Percentiles rank a stretch among this genome's conserved stretches.
phyloP scores from a whole-genome alignment of 495 filamentous ascomycete species.

The Tuber microsphaerosporum region DNA sequence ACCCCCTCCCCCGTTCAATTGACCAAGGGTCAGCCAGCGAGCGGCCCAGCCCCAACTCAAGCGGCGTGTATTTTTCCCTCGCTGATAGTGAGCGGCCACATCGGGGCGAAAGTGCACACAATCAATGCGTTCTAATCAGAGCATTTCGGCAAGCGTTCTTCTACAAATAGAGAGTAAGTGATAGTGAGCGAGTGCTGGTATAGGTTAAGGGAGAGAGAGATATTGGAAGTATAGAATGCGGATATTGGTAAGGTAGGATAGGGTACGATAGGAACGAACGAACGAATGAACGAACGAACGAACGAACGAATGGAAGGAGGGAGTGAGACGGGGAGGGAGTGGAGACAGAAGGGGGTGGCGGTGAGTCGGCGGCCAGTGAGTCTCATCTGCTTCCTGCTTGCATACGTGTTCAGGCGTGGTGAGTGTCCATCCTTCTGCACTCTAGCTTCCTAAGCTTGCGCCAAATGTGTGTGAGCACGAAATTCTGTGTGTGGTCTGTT shows the following conservation, averaged over 20 bases:
- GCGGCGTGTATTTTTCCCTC: constrained; percentile 5
- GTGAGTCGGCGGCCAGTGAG: constrained; percentile 34
- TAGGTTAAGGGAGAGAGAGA: not conserved
- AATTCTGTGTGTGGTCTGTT: constrained; percentile 26
- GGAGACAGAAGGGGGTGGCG: constrained; percentile 24
- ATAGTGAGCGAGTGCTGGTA: not conserved
- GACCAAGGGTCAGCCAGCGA: not conserved
- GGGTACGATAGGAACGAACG: not conserved
- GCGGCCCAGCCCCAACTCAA: not conserved
- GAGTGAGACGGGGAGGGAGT: constrained; percentile 30
- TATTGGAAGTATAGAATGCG: not conserved
- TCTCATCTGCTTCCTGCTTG: constrained; percentile 38
- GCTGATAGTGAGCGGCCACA: not conserved
- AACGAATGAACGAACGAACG: constrained; percentile 14
- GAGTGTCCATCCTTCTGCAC: constrained; percentile 1
- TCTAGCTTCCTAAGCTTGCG: not conserved
- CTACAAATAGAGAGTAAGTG: not conserved
- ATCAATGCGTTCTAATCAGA: not conserved
- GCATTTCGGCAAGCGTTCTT: not conserved
- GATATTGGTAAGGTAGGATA: not conserved
- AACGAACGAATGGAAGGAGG: constrained; percentile 25
- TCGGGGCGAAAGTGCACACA: constrained; percentile 3
- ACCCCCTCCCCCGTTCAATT: not conserved
- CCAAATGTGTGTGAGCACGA: constrained; percentile 24
- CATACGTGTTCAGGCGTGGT: constrained; percentile 38